phyloP scores from a whole-genome alignment of 768 basidiomycete genomes.

The Royoungia palumana region DNA sequence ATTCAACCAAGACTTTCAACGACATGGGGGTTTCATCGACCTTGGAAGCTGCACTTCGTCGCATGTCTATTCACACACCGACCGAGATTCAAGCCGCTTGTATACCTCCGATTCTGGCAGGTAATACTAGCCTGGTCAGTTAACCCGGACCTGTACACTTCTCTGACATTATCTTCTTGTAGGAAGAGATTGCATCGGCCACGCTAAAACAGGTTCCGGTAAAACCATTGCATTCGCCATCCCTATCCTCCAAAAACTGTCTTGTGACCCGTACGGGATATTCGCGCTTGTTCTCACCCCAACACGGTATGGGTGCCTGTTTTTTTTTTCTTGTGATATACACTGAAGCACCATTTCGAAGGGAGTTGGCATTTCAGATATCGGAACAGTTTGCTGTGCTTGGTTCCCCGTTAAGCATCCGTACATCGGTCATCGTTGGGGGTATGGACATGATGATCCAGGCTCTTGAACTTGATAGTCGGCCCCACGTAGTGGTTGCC shows the following conservation, averaged over 20 bases:
- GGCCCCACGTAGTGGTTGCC: slow-evolving; percentile 92
- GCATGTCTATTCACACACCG: slow-evolving; percentile 83
- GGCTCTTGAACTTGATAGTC: slow-evolving; percentile 76
- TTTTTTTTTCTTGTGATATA: background rate
- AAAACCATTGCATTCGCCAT: slow-evolving; percentile 98
- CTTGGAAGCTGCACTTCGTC: slow-evolving; percentile 61
- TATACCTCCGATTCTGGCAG: slow-evolving; percentile 80
- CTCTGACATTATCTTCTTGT: slow-evolving; percentile 4
- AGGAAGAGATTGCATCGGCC: slow-evolving; percentile 97
- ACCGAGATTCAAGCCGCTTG: slow-evolving; percentile 90
- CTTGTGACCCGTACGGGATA: slow-evolving; percentile 89
- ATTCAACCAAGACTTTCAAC: slow-evolving; percentile 40
- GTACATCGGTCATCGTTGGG: slow-evolving; percentile 88
- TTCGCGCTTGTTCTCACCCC: slow-evolving; percentile 93
- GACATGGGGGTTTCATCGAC: slow-evolving; percentile 57
- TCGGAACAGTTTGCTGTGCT: slow-evolving; percentile 94
- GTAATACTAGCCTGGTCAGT: slow-evolving; percentile 36
- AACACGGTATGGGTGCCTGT: slow-evolving; percentile 61
- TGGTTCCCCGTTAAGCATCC: slow-evolving; percentile 74
- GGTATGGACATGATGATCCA: slow-evolving; percentile 99
- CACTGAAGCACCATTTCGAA: slow-evolving; percentile 30
- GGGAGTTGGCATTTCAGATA: slow-evolving; percentile 96
- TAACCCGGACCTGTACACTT: background rate
- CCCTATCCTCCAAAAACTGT: slow-evolving; percentile 87
- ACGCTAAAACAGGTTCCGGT: slow-evolving; percentile 96